Percentiles rank a stretch among this genome's conserved stretches.
phyloP scores from a whole-genome alignment of 2,329 filamentous ascomycete genomes.

The Paecilomyces fulvus region DNA sequence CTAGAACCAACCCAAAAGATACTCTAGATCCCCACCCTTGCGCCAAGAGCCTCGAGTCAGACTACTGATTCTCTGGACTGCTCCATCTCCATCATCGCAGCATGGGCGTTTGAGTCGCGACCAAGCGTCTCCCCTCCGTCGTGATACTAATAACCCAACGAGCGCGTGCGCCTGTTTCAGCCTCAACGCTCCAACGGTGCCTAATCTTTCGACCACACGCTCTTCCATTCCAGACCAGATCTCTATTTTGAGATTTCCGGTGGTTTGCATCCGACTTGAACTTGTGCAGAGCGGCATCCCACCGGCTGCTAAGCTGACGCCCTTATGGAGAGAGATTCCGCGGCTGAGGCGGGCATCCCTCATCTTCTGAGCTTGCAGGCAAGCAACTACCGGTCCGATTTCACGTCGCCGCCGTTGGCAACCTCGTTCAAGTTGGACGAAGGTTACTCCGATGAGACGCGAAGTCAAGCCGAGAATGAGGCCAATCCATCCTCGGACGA shows the following conservation, averaged over 20 bases:
- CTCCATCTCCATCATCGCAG: background rate
- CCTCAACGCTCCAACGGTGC: background rate
- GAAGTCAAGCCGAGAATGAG: constrained; percentile 38
- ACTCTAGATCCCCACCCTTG: background rate
- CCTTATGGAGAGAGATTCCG: constrained; percentile 23
- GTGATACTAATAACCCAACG: background rate
- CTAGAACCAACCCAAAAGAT: background rate
- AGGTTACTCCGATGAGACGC: constrained; percentile 73
- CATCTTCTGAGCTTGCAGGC: constrained; percentile 18
- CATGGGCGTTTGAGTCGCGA: background rate
- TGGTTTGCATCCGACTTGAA: background rate
- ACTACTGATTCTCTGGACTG: background rate
- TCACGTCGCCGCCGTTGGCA: constrained; percentile 21
- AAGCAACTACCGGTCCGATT: constrained; percentile 17
- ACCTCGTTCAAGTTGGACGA: constrained; percentile 61
- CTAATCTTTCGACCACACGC: background rate
- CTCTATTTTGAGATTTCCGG: background rate
- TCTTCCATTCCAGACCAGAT: background rate
- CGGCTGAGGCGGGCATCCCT: constrained; percentile 14
- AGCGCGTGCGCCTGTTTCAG: background rate
- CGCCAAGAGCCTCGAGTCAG: background rate
- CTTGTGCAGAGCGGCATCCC: background rate
- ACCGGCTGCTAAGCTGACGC: constrained; percentile 1
- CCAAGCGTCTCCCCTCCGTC: background rate
- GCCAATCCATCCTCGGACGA: constrained; percentile 25